Conservation (phyloP, 164 flowering plant genomes). For the Kalanchoe fedtschenkoi region DNA sequence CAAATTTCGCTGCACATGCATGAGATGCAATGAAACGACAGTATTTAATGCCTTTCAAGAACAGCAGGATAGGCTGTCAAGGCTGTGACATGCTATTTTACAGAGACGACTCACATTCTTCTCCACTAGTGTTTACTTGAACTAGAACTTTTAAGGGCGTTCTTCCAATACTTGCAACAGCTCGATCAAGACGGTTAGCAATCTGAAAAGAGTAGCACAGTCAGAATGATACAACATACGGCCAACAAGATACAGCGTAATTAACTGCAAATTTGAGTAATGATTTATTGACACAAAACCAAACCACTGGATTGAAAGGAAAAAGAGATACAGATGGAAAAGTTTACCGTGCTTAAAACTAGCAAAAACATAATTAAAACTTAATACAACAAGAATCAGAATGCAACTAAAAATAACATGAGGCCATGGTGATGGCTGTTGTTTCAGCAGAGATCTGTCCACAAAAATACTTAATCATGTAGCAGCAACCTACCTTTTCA, state of each 20-base stretch:
- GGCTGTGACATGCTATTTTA: neutral
- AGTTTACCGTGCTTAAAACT: neutral
- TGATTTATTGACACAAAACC: neutral
- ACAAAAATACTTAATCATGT: neutral
- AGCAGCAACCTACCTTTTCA: constrained; percentile 54
- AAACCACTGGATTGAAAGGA: neutral
- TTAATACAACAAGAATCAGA: neutral
- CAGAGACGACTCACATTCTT: constrained; percentile 55
- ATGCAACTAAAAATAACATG: neutral
- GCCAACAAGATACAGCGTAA: neutral
- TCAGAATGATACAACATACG: neutral
- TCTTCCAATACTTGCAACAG: constrained; percentile 54
- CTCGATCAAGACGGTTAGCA: constrained; percentile 72
- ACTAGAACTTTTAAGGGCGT: constrained; percentile 78
- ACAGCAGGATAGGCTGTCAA: neutral
- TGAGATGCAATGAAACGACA: neutral
- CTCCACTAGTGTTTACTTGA: constrained; percentile 97
- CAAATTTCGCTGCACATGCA: constrained; percentile 64
- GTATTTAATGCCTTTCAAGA: neutral
- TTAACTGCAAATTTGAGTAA: neutral
- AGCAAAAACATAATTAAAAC: neutral
- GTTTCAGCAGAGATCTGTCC: neutral
- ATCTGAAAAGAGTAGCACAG: constrained; percentile 34
- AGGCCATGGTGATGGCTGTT: neutral
- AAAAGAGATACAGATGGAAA: no score